These are phyloP conservation scores for Wickerhamiella galacta DNA, from an alignment of 805 yeast genomes.

Conservation along the genomic window DNA sequence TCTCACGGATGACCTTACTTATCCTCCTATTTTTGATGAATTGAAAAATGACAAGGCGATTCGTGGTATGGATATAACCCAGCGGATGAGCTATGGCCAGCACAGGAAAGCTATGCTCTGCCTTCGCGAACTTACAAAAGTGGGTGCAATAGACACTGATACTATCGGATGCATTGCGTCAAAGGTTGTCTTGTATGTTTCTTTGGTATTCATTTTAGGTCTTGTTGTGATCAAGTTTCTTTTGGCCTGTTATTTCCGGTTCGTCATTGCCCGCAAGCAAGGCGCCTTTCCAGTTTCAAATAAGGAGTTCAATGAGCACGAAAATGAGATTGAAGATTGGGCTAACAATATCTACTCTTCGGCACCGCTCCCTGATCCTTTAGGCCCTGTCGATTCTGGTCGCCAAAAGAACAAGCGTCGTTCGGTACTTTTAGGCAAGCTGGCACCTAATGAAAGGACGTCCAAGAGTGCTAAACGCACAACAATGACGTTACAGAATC, in stretches of 20 bases:
- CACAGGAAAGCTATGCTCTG: conserved; percentile 65
- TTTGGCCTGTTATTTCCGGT: conserved; percentile 77
- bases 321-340: conserved; percentile 69
- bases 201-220: conserved; percentile 70
- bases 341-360: conserved; percentile 39
- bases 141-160: conserved; percentile 77
- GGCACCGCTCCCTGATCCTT: conserved; percentile 25
- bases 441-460: conserved; percentile 8
- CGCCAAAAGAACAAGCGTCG: conserved; percentile 9
- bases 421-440: conserved; percentile 11
- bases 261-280: conserved; percentile 63
- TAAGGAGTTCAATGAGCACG: conserved; percentile 42
- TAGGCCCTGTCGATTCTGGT: conserved; percentile 4
- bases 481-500: conserved; percentile 22
- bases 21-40: conserved; percentile 55
- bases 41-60: conserved; percentile 37
- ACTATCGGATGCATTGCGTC: conserved; percentile 93
- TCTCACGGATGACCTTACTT: conserved; percentile 45
- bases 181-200: conserved; percentile 57
- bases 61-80: conserved; percentile 70
- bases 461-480: conserved; percentile 8
- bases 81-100: conserved; percentile 47
- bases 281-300: conserved; percentile 55
- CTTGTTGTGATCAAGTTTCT: conserved; percentile 63
- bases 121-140: conserved; percentile 67